Percentiles rank a stretch among this genome's conserved stretches.
Evolutionary conservation across 129 eudicot genomes (phyloP).

Genomic region (Kitagawia praeruptora): DNA sequence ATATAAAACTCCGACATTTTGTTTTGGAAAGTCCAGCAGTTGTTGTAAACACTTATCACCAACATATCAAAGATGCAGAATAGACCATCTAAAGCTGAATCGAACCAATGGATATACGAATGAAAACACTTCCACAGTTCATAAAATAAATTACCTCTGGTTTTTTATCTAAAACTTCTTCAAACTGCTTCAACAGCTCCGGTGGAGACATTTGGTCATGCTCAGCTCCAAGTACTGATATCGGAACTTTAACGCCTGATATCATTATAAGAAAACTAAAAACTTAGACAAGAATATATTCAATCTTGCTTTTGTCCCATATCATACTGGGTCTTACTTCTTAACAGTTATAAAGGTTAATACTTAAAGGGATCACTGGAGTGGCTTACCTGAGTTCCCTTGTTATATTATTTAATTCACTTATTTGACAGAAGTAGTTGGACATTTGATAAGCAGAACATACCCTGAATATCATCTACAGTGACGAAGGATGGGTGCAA

Average conservation of each 20-base stretch:
- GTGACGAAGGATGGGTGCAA: slow-evolving; percentile 66
- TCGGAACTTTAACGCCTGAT: slow-evolving; percentile 63
- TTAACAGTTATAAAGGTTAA: neutral
- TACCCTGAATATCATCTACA: slow-evolving; percentile 64
- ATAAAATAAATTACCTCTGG: slow-evolving; percentile 36
- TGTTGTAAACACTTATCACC: neutral
- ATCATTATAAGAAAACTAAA: neutral
- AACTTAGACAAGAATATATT: neutral
- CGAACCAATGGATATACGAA: neutral
- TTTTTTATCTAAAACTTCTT: slow-evolving; percentile 46
- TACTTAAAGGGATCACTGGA: neutral
- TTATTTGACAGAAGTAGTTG: neutral
- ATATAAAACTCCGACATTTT: neutral
- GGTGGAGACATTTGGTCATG: slow-evolving; percentile 61
- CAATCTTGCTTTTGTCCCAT: neutral
- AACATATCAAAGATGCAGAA: neutral
- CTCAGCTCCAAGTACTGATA: slow-evolving; percentile 72
- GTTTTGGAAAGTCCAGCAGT: neutral
- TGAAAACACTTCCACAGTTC: neutral
- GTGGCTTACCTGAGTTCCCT: neutral
- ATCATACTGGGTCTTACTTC: neutral
- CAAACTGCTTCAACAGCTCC: slow-evolving; percentile 54
- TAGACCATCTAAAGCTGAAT: neutral
- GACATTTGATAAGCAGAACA: neutral
- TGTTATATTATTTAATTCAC: neutral